Conservation (phyloP, 768 basidiomycete species). For the Hypsizygus marmoreus region DNA sequence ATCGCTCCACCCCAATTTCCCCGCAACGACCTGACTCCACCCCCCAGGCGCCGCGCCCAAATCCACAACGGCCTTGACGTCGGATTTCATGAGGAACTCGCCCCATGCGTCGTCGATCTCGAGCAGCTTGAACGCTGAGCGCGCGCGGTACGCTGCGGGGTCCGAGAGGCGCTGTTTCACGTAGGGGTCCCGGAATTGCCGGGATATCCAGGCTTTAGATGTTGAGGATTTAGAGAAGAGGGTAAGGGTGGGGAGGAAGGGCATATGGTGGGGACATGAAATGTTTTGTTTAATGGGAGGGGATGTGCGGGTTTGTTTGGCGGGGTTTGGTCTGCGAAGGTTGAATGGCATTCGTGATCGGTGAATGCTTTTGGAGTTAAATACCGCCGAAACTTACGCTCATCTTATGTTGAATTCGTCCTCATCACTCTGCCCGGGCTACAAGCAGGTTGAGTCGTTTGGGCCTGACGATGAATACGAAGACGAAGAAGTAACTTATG, state of each 20-base stretch:
- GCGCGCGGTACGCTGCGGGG: slow-evolving; percentile 65
- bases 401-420: slow-evolving; percentile 24
- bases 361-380: no score
- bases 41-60: slow-evolving; percentile 93
- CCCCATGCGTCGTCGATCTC: slow-evolving; percentile 68
- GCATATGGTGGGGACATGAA: no score
- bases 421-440: slow-evolving; percentile 53
- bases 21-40: slow-evolving; percentile 86
- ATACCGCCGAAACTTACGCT: no score
- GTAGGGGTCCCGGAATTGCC: slow-evolving; percentile 73
- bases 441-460: slow-evolving; percentile 66
- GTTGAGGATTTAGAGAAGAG: slow-evolving; percentile 34
- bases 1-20: slow-evolving; percentile 55
- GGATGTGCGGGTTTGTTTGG: no score
- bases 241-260: not conserved
- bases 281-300: no score
- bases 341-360: no score
- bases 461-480: slow-evolving; percentile 71
- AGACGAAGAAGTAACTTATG: slow-evolving; percentile 62
- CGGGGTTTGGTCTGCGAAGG: no score
- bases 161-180: slow-evolving; percentile 45
- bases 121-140: slow-evolving; percentile 90
- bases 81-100: slow-evolving; percentile 48
- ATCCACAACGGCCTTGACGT: slow-evolving; percentile 73
- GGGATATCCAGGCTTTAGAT: slow-evolving; percentile 62